Evolutionary conservation across 768 basidiomycete species (phyloP), one percentile per base, ranked within the genome.

Genomic region (Lactarius quietus): DNA sequence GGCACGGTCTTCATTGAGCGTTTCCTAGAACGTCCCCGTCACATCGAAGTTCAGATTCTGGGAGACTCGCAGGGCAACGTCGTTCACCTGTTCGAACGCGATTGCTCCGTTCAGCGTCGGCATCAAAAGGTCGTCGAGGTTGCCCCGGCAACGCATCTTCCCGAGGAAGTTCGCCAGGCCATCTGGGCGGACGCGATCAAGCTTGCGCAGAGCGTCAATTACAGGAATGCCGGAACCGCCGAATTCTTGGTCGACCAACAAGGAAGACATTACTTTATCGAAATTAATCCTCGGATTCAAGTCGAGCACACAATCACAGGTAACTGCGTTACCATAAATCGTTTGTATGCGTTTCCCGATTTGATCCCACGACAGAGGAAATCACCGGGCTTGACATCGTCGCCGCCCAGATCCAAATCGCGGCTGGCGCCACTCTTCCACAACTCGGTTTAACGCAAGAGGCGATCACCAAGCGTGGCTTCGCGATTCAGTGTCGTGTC

Each of bases 61-160:
- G 97, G 94, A 17, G 97, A 99, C 74, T 86, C 83, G 3, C 77
- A 86, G 61, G 97, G 97, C 43, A 98, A 98, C 81, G 91, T 92
- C 39, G 93, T 99, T 67, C 97, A 98, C 76, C 86, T 99, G 35
- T 99, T 98, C 71, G 97, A 99, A 77, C 94, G 97, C 75, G 97
- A 99, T 75, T 99, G 97, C 75, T 98, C 97, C 35, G 97, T 99
- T 14, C 97, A 99, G 76, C 82, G 97, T 66, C 83, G 97, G 65
- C 97, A 99, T 78, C 97, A 99, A 76, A 99, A 98, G 78, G 96
- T 99, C 66, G 97, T 98, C 68, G 97, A 98, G 77, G 95, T 97
- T 57, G 97, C 97, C 0, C 97, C 97, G 31, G 96, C 97, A 29
- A 94, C 90, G 29, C 92, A 96, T 74, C 84, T 98, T 51, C 88